Conservation (phyloP, 2,329 filamentous ascomycete species). For the Chaetomiaceae sp. region DNA sequence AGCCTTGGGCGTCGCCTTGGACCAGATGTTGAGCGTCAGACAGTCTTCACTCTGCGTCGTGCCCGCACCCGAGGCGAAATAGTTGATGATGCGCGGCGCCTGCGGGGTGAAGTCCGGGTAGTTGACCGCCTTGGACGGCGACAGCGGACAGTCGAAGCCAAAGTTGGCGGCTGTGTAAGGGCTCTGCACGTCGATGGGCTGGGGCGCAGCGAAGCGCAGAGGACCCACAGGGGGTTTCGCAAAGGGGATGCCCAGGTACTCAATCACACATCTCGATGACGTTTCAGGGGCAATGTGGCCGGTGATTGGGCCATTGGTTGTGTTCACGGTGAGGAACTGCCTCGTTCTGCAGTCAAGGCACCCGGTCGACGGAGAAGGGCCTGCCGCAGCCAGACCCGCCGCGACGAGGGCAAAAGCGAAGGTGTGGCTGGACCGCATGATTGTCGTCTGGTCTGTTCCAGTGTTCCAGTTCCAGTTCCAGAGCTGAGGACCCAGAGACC, state of each 20-base stretch:
- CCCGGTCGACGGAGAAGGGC: too few relatives aligned
- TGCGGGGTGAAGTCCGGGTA: conserved; percentile 29
- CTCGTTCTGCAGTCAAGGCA: too few relatives aligned
- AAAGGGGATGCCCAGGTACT: conserved; percentile 30
- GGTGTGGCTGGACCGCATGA: too few relatives aligned
- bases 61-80: conserved; percentile 29
- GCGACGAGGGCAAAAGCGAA: too few relatives aligned
- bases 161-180: conserved; percentile 22
- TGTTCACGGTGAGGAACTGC: conserved; percentile 14
- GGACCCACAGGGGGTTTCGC: conserved; percentile 25
- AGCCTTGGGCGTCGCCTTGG: conserved; percentile 25
- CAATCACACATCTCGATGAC: conserved; percentile 30
- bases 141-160: conserved; percentile 24
- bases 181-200: conserved; percentile 12
- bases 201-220: conserved; percentile 26
- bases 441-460: too few relatives aligned
- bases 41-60: conserved; percentile 23
- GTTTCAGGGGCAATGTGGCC: conserved; percentile 31
- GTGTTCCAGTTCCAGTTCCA: too few relatives aligned
- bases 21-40: conserved; percentile 25
- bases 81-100: conserved; percentile 25
- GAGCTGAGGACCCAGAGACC: too few relatives aligned
- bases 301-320: conserved; percentile 32
- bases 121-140: conserved; percentile 16
- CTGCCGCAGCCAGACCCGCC: too few relatives aligned